Evolutionary conservation across 805 yeast genomes (phyloP), one percentile per base, ranked within the genome.

Genomic region (Myxozyma melibiosi): DNA sequence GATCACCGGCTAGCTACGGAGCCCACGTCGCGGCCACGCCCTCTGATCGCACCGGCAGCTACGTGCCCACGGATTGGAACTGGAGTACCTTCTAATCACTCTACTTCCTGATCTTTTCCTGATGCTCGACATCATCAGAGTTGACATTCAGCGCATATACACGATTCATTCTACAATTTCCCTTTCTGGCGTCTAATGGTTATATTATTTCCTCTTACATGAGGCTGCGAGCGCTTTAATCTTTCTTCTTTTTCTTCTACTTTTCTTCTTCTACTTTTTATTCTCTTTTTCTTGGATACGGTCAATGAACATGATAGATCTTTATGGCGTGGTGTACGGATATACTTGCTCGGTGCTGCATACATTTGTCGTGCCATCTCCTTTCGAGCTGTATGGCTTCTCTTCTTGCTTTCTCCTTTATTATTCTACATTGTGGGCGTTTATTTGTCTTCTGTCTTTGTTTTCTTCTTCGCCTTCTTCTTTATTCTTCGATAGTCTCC

Each of bases 1-100:
- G 24, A 34, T n/a, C 14, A 7, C 37, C 3, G 8, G 31, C 13
- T 18, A 6, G 28, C 22, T 4, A 16, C 33, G 20, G 18, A 33
- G 16, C 14, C 11, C 58, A 52, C 9, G 42, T 53, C 16, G 57
- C 51, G 20, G 56, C 50, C 22, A 51, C 62, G 20, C 53, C 54
- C 16, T 44, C 55, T 4, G 62, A 58, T 33, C 53, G 42, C 35
- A 45, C 51, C 28, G 63, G 53, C 5, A 62, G 67, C 25, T 62
- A 62, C 16, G 68, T 66, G 24, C 68, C 68, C 11, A 66, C 67
- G 6, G 68, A 66, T 46, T 66, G 68, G 68, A 57, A 56, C 51
- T 66, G 68, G 68, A 55, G 64, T 40, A 66, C 68, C 18, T 66
- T 66, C 39, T 66, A 53, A 49, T 24, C 8, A n/a, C 18, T 43